A percentile compares a stretch with the other conserved stretches of the same genome.
Conservation (phyloP, 176 grass and related monocot species). For the Cymbopogon citratus region DNA sequence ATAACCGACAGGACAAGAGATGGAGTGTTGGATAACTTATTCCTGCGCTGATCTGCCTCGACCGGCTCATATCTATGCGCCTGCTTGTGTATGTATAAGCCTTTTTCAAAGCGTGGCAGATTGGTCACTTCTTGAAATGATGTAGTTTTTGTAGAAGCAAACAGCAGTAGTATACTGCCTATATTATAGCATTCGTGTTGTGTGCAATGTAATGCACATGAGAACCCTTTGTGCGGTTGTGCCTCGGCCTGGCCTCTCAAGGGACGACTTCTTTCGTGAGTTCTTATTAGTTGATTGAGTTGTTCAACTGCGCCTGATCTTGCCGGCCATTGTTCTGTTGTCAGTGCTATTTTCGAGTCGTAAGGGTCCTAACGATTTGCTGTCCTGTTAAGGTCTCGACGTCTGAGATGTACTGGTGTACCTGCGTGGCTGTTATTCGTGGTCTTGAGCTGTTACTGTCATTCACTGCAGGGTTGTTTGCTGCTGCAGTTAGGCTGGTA, state of each 20-base stretch:
- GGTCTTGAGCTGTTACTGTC: neutral
- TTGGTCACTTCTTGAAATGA: neutral
- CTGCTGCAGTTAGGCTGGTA: neutral
- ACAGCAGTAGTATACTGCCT: slow-evolving; percentile 18
- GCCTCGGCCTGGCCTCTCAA: neutral
- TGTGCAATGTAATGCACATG: slow-evolving; percentile 13
- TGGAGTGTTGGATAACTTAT: neutral
- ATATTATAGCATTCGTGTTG: slow-evolving; percentile 17
- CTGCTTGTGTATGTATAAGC: slow-evolving; percentile 22
- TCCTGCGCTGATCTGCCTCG: neutral
- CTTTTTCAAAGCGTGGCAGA: slow-evolving; percentile 3
- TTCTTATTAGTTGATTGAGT: neutral
- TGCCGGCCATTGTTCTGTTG: neutral
- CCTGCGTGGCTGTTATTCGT: neutral
- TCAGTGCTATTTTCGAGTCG: neutral
- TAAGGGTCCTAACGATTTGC: neutral
- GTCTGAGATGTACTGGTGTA: neutral
- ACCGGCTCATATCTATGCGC: slow-evolving; percentile 20
- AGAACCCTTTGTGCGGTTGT: neutral
- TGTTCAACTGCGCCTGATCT: neutral
- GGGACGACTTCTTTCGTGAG: neutral
- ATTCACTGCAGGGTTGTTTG: neutral
- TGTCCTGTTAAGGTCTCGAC: neutral
- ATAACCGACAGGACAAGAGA: slow-evolving; percentile 6
- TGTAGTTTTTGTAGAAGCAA: neutral